Evolutionary conservation across 768 basidiomycete genomes (phyloP).

Genomic region (Hemileccinum impolitum): DNA sequence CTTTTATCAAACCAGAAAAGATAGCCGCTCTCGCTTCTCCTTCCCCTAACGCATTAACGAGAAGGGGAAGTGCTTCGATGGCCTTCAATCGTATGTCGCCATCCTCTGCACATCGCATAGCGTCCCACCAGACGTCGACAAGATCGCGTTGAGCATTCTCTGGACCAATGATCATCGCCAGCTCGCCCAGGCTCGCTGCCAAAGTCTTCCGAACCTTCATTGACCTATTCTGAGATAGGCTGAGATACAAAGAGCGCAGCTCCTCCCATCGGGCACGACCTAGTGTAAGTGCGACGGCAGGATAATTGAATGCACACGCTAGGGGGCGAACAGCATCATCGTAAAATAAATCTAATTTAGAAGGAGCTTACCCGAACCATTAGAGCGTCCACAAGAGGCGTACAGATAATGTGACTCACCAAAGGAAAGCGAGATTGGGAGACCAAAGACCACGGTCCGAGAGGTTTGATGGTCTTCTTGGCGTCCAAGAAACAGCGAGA

Average conservation of each 20-base stretch:
- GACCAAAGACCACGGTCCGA: constrained; percentile 17
- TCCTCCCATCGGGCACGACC: constrained; percentile 73
- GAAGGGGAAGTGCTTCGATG: constrained; percentile 58
- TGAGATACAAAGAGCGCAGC: constrained; percentile 63
- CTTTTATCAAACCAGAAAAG: constrained; percentile 44
- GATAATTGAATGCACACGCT: constrained; percentile 87
- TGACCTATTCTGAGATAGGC: constrained; percentile 57
- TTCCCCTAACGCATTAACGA: constrained; percentile 51
- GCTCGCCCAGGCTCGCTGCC: constrained; percentile 84
- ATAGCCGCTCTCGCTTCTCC: constrained; percentile 42
- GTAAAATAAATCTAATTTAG: constrained; percentile 44
- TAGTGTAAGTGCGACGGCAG: constrained; percentile 82
- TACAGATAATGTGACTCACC: constrained; percentile 15
- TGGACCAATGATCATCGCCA: constrained; percentile 80
- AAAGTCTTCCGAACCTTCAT: constrained; percentile 72
- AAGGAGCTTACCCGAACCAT: constrained; percentile 14
- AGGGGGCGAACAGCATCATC: constrained; percentile 70
- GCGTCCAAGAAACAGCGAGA: constrained; percentile 72
- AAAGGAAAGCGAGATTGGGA: constrained; percentile 8
- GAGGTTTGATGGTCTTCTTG: constrained; percentile 41
- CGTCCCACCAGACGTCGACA: constrained; percentile 66
- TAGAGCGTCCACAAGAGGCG: not conserved
- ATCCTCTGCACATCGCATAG: constrained; percentile 54
- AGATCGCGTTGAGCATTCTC: constrained; percentile 67
- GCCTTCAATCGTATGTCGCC: constrained; percentile 67